Evolutionary conservation across 2,329 filamentous ascomycete genomes (phyloP), one percentile per base, ranked within the genome.

Genomic region (Stachybotrys echinatus): DNA sequence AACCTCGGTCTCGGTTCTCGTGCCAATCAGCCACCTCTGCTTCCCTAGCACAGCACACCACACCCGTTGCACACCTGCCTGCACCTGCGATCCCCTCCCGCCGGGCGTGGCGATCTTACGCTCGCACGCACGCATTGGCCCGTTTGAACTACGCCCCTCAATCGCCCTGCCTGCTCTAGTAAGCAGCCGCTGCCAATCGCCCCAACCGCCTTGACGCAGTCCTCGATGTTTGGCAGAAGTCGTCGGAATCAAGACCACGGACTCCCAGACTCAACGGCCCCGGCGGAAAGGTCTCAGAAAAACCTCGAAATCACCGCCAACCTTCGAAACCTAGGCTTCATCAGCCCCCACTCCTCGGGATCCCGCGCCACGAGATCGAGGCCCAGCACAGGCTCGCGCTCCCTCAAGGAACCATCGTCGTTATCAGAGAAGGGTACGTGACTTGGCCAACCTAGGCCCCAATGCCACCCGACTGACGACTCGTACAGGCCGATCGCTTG

Each of bases 361-460:
- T 48, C 56, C 37, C 55, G 52, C 47, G 56, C 56, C 48, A 50
- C 56, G 47, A 55, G 61, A 54, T 55, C 61, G 21, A 55, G 56
- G 54, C 61, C 63, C 46, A 58, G 55, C 44, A 58, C 59, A 42
- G 58, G 58, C 51, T 53, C 58, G 34, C 58, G 51, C 38, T 53
- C 60, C 17, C 58, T 56, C 43, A 51, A 58, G 51, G 62, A 65
- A 57, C 58, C 61, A 46, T 57, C 67, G 34, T 66, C 68, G 27
- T 69, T 68, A 54, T 65, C 66, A 38, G 71, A 72, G 55, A 71
- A 72, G 62, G 71, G 72, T 74, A 65, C 43, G 60, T 56, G 18
- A 39, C n/a, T n/a, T n/a, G 18, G 31, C 5, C 22, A 21, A 18
- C 22, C 21, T 17, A 45, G 22, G 14, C 40, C 34, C 19, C n/a